Base-by-base conservation (phyloP, 768 basidiomycete species). In the Suillus placidus region DNA sequence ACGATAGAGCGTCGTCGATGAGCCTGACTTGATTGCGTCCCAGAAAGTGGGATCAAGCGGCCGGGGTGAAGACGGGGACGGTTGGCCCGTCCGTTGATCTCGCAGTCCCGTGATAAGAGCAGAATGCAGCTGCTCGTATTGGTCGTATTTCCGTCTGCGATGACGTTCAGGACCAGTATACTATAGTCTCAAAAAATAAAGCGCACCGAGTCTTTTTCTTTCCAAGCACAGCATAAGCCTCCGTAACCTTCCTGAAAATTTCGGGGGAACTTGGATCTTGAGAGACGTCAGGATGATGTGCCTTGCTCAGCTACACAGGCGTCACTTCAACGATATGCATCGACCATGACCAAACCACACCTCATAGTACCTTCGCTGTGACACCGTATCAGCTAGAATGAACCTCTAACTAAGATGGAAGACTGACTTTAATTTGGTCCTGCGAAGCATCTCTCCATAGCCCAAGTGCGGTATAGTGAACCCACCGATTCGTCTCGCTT, bases 391-490 rank as follows among this genome's bases (percentile, higher is more conserved):
- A 60, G 49, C 13, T 26, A 26, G 57, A 40, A 30, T 10, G 9
- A 26, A 26, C 30, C 16, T 38, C 14, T 9, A 16, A 23, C 14
- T 26, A 5, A 13, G 26, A 16, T 42, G 1, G 40, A 60, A 58
- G 18, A 60, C 58, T 30, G 10, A 60, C 58, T 42, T 42, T 60
- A 3, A 60, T 60, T 30, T 60, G 38, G 38, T 42, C 58, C 58
- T 42, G 58, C 38, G 58, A 60, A 60, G 58, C 58, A 42, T 60
- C 10, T 60, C 58, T 60, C 58, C 38, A 30, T 42, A 60, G 30
- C 38, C 58, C 58, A 42, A 60, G 58, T 42, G 58, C 18, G 26
- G 58, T 60, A 60, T 60, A 60, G 35, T 60, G 26, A 32, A 30
- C 58, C 38, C 38, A 60, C 12, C 38, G 58, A 9, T 40, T 18